These are phyloP conservation scores for Lizonia empirigonia DNA, from an alignment of 2,329 filamentous ascomycete species.

Conservation along the genomic window DNA sequence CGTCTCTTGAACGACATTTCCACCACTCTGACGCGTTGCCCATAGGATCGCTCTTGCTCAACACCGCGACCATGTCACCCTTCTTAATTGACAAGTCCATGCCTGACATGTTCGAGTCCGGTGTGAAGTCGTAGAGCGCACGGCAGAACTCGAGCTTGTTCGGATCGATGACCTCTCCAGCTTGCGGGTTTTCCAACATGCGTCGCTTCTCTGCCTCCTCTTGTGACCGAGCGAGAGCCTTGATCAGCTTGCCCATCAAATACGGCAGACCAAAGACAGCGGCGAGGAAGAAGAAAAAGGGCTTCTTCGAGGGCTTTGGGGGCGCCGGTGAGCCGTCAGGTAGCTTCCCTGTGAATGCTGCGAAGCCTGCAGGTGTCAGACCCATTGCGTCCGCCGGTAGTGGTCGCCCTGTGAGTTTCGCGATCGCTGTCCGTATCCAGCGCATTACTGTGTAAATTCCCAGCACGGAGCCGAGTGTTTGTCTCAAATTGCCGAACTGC, in stretches of 20 bases:
- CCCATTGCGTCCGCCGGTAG: slow-evolving; percentile 84
- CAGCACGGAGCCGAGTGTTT: slow-evolving; percentile 89
- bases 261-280: slow-evolving; percentile 96
- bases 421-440: slow-evolving; percentile 89
- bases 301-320: slow-evolving; percentile 85
- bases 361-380: slow-evolving; percentile 89
- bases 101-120: slow-evolving; percentile 70
- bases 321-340: slow-evolving; percentile 69
- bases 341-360: slow-evolving; percentile 77
- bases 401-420: slow-evolving; percentile 90
- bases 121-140: slow-evolving; percentile 90
- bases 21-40: slow-evolving; percentile 97
- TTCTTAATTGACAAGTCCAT: slow-evolving; percentile 92
- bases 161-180: slow-evolving; percentile 70
- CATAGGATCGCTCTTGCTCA: slow-evolving; percentile 89
- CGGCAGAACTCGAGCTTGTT: slow-evolving; percentile 96
- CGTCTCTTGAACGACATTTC: slow-evolving; percentile 89
- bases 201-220: slow-evolving; percentile 78
- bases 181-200: slow-evolving; percentile 57
- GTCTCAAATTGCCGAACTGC: slow-evolving; percentile 90
- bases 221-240: slow-evolving; percentile 78
- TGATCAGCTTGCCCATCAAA: slow-evolving; percentile 95
- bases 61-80: slow-evolving; percentile 91
- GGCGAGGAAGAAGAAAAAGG: slow-evolving; percentile 92
- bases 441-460: slow-evolving; percentile 96